A percentile compares a stretch with the other conserved stretches of the same genome.
These are phyloP conservation scores for Austroboletus niveus DNA, from an alignment of 1,284 basidiomycete genomes.

Conservation along the genomic window DNA sequence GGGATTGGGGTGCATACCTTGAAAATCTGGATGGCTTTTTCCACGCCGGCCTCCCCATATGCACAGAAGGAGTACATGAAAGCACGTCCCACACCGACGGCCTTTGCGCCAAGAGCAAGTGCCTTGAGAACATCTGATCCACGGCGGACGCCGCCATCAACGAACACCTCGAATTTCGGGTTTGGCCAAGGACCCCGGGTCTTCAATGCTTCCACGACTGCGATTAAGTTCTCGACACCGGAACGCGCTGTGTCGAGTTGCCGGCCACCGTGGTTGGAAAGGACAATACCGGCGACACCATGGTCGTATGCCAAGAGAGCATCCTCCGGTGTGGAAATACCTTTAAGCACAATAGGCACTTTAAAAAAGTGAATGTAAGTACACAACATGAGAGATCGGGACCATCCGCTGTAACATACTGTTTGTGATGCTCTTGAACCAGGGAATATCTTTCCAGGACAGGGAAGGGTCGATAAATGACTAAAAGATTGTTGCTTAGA, in stretches of 20 bases:
- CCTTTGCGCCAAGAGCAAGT: slow-evolving; percentile 66
- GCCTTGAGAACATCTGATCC: slow-evolving; percentile 75
- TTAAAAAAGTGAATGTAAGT: slow-evolving; percentile 19
- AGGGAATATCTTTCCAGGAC: slow-evolving; percentile 84
- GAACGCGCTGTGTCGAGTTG: slow-evolving; percentile 66
- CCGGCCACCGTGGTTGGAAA: slow-evolving; percentile 67
- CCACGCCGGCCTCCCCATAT: slow-evolving; percentile 62
- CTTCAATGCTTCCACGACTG: slow-evolving; percentile 60
- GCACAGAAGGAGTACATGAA: slow-evolving; percentile 66
- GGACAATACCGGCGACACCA: slow-evolving; percentile 63
- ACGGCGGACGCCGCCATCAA: slow-evolving; percentile 70
- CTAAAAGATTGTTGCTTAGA: slow-evolving; percentile 36
- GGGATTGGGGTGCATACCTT: slow-evolving; percentile 25
- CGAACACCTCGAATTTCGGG: slow-evolving; percentile 62
- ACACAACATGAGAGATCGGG: neutral
- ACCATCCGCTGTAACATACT: slow-evolving; percentile 42
- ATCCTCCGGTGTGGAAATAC: slow-evolving; percentile 60
- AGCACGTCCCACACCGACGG: slow-evolving; percentile 54
- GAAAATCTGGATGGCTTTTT: slow-evolving; percentile 51
- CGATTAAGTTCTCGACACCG: slow-evolving; percentile 63
- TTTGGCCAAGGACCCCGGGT: slow-evolving; percentile 43
- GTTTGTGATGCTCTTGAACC: slow-evolving; percentile 87
- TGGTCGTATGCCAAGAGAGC: slow-evolving; percentile 64
- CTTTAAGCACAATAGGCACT: slow-evolving; percentile 61
- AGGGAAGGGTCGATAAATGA: slow-evolving; percentile 91